These are phyloP conservation scores for Oryza australiensis DNA, from an alignment of 176 grass and related monocot genomes.

Conservation along the genomic window DNA sequence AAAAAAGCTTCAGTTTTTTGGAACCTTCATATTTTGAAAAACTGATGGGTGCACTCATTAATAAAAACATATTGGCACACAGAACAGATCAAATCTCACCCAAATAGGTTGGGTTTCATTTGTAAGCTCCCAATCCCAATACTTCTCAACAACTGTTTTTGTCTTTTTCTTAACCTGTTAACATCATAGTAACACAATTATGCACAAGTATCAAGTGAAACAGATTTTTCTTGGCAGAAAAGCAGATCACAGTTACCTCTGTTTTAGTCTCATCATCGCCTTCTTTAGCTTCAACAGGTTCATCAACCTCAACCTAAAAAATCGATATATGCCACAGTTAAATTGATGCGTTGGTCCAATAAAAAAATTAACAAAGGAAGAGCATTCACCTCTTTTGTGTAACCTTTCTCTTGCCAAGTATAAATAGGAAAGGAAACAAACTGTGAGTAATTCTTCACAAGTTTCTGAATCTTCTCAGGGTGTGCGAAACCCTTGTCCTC, in stretches of 20 bases:
- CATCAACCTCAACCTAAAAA: conserved; percentile 86
- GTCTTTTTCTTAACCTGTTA: conserved; percentile 83
- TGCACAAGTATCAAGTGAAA: neutral
- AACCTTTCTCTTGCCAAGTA: conserved; percentile 96
- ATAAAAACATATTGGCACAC: neutral
- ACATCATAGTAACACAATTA: conserved; percentile 16
- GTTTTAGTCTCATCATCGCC: conserved; percentile 56
- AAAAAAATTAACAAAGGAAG: neutral
- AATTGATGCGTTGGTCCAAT: neutral
- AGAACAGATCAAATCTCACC: conserved; percentile 53
- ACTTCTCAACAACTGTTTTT: conserved; percentile 88
- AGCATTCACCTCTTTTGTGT: conserved; percentile 77
- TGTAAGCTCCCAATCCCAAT: conserved; percentile 98
- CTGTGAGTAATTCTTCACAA: conserved; percentile 97
- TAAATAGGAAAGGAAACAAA: conserved; percentile 99
- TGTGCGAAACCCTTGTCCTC: conserved; percentile 95
- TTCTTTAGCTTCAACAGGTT: conserved; percentile 70
- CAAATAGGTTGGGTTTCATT: conserved; percentile 99
- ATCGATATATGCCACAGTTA: neutral
- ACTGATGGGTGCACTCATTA: neutral
- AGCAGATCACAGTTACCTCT: conserved; percentile 55
- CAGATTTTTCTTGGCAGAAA: conserved; percentile 5
- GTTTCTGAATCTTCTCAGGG: conserved; percentile 92
- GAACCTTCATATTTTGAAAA: neutral
- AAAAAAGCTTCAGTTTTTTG: neutral